A percentile compares a stretch with the other conserved stretches of the same genome.
Conservation (phyloP, 2,329 filamentous ascomycete genomes). For the Xylariales sp. region DNA sequence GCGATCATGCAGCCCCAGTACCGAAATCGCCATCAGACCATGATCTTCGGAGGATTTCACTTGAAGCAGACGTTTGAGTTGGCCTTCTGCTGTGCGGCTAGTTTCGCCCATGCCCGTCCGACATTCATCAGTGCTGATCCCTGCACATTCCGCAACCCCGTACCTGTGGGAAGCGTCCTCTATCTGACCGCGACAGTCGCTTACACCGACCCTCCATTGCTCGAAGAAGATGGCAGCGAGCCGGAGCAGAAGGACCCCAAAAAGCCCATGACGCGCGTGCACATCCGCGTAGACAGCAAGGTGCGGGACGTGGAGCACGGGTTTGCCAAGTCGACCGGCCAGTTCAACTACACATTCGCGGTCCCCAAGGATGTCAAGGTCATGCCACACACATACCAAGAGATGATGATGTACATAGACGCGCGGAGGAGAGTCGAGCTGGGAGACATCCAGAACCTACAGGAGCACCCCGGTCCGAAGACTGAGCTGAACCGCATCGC, state of each 20-base stretch:
- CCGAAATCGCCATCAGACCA: slow-evolving; percentile 58
- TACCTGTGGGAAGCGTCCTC: slow-evolving; percentile 69
- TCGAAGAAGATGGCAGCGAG: slow-evolving; percentile 44
- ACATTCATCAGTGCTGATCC: slow-evolving; percentile 71
- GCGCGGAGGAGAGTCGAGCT: slow-evolving; percentile 33
- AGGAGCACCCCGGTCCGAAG: slow-evolving; percentile 12
- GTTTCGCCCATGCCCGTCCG: slow-evolving; percentile 64
- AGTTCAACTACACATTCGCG: slow-evolving; percentile 66
- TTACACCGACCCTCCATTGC: slow-evolving; percentile 59
- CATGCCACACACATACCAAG: slow-evolving; percentile 21
- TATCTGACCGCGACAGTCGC: slow-evolving; percentile 70
- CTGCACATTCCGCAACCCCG: slow-evolving; percentile 70
- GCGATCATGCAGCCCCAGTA: slow-evolving; percentile 69
- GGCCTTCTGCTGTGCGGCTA: slow-evolving; percentile 70
- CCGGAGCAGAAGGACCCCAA: slow-evolving; percentile 17
- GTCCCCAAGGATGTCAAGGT: slow-evolving; percentile 32
- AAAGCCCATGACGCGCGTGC: slow-evolving; percentile 45
- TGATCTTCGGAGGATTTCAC: slow-evolving; percentile 75
- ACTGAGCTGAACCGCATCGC: slow-evolving; percentile 9
- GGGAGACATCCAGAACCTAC: slow-evolving; percentile 22
- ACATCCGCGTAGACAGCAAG: slow-evolving; percentile 68
- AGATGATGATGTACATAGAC: slow-evolving; percentile 37
- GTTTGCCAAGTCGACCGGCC: slow-evolving; percentile 62
- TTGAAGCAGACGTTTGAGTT: slow-evolving; percentile 73
- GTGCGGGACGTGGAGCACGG: slow-evolving; percentile 63